These are phyloP conservation scores for Incumbomyces delicatus DNA, from an alignment of 2,329 filamentous ascomycete genomes.

Conservation along the genomic window DNA sequence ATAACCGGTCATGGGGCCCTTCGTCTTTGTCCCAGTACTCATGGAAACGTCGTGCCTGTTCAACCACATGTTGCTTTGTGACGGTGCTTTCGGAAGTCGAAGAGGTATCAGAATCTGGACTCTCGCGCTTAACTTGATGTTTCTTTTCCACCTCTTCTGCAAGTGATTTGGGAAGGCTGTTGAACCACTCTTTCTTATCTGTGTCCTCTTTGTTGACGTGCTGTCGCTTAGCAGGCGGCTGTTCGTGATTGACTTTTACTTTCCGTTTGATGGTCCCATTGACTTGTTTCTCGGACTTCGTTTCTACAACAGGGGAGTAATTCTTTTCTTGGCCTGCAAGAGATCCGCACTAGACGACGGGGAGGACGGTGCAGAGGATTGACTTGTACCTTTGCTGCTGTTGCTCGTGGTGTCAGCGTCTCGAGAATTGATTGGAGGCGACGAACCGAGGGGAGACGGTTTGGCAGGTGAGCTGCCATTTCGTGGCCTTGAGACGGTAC, in stretches of 20 bases:
- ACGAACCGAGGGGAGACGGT: slow-evolving; percentile 52
- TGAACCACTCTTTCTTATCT: slow-evolving; percentile 30
- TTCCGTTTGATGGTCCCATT: slow-evolving; percentile 30
- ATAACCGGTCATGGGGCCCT: slow-evolving; percentile 42
- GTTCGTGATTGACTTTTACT: slow-evolving; percentile 25
- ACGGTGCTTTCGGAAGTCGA: slow-evolving; percentile 26
- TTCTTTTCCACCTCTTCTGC: slow-evolving; percentile 6
- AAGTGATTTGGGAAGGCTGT: slow-evolving; percentile 21
- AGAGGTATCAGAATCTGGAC: slow-evolving; percentile 14
- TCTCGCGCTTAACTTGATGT: slow-evolving; percentile 9
- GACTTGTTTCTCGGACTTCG: slow-evolving; percentile 10
- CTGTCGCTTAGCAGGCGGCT: slow-evolving; percentile 23
- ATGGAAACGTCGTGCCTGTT: slow-evolving; percentile 45
- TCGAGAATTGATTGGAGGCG: slow-evolving; percentile 51
- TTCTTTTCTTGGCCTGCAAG: slow-evolving; percentile 21
- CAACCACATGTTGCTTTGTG: slow-evolving; percentile 29
- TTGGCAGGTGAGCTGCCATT: slow-evolving; percentile 48
- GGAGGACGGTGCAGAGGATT: slow-evolving; percentile 37
- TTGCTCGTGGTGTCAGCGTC: slow-evolving; percentile 41
- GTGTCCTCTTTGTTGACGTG: slow-evolving; percentile 32
- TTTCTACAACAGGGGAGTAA: slow-evolving; percentile 22
- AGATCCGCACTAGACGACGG: slow-evolving; percentile 28
- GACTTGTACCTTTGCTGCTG: slow-evolving; percentile 29
- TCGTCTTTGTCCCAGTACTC: slow-evolving; percentile 49
- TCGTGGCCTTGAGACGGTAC: slow-evolving; percentile 25